Evolutionary conservation across 2,329 filamentous ascomycete species (phyloP).

Genomic region (Elsinoe fawcettii): DNA sequence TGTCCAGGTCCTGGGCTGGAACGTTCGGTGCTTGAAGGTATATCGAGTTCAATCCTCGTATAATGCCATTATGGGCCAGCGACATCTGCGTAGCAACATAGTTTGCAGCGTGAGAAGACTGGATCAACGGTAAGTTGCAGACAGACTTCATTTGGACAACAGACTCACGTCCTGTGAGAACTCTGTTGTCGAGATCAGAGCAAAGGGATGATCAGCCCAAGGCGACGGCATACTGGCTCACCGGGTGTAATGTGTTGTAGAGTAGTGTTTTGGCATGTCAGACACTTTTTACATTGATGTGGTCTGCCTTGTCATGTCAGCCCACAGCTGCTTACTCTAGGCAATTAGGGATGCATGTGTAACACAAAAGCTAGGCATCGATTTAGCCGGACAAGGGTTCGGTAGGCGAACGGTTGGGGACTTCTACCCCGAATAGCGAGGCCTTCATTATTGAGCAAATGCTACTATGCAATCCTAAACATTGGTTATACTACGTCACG

Average conservation of each 20-base stretch:
- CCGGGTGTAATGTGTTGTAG: too few relatives aligned
- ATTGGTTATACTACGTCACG: not conserved
- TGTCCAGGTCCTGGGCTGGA: slow-evolving; percentile 19
- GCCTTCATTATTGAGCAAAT: not conserved
- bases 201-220: slow-evolving; percentile 26
- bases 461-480: not conserved
- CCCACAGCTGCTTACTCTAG: not conserved
- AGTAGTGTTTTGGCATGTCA: too few relatives aligned
- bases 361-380: not conserved
- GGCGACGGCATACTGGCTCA: slow-evolving; percentile 18
- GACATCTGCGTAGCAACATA: slow-evolving; percentile 32
- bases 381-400: not conserved
- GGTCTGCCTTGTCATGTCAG: not conserved
- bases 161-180: slow-evolving; percentile 25
- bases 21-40: slow-evolving; percentile 28
- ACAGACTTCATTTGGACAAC: slow-evolving; percentile 2
- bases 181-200: slow-evolving; percentile 23
- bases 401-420: too few relatives aligned
- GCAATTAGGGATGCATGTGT: not conserved
- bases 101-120: slow-evolving; percentile 29
- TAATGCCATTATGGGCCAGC: slow-evolving; percentile 30
- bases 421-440: too few relatives aligned
- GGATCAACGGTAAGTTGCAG: slow-evolving; percentile 15
- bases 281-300: not conserved
- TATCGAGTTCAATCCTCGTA: slow-evolving; percentile 32